A percentile compares a stretch with the other conserved stretches of the same genome.
phyloP scores from a whole-genome alignment of 140 eudicot genomes.

The Flaveria floridana region DNA sequence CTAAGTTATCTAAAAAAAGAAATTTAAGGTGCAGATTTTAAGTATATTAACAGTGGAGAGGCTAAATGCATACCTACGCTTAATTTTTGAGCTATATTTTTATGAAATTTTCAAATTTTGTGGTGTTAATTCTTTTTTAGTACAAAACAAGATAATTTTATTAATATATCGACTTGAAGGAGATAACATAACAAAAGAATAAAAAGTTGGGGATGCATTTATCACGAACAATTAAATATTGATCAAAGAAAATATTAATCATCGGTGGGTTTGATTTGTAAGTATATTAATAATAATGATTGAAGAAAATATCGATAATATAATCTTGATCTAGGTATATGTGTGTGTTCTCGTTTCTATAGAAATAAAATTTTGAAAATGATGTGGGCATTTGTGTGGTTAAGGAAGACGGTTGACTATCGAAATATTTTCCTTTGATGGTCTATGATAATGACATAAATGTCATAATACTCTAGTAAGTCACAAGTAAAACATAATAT shows the following conservation, averaged over 20 bases:
- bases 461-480: background rate
- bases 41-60: too few relatives aligned
- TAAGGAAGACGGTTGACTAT: background rate
- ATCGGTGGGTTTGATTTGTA: background rate
- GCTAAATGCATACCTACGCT: too few relatives aligned
- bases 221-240: too few relatives aligned
- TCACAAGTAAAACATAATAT: background rate
- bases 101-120: too few relatives aligned
- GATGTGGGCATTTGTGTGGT: background rate
- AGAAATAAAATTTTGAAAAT: background rate
- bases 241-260: background rate
- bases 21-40: too few relatives aligned
- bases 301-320: background rate
- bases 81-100: too few relatives aligned
- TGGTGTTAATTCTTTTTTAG: too few relatives aligned
- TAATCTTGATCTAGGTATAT: background rate
- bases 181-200: too few relatives aligned
- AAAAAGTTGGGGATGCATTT: too few relatives aligned
- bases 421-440: background rate
- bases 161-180: too few relatives aligned
- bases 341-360: background rate
- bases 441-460: background rate
- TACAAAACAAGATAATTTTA: too few relatives aligned
- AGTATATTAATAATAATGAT: background rate
- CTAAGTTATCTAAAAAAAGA: too few relatives aligned